Percentiles rank a stretch among this genome's conserved stretches.
These are phyloP conservation scores for Lenzites betulinus DNA, from an alignment of 768 basidiomycete genomes.

Conservation along the genomic window DNA sequence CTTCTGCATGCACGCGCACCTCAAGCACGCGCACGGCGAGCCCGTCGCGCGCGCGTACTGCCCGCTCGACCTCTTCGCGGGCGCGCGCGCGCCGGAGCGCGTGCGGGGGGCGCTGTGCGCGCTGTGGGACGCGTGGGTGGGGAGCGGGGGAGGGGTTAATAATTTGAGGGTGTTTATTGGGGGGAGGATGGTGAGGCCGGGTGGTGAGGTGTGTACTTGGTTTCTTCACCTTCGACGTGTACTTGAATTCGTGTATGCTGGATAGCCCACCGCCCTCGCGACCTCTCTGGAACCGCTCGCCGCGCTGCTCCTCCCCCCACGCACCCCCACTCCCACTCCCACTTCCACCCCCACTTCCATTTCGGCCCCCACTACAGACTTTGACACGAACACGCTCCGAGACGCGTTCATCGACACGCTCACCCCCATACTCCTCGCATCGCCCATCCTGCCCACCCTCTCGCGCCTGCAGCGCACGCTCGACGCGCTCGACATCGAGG, in stretches of 20 bases:
- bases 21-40: conserved; percentile 46
- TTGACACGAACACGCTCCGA: conserved; percentile 44
- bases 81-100: conserved; percentile 66
- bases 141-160: conserved; percentile 66
- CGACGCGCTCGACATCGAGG: conserved; percentile 86
- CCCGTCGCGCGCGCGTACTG: conserved; percentile 60
- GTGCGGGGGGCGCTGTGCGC: conserved; percentile 61
- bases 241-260: not conserved
- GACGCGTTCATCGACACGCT: conserved; percentile 54
- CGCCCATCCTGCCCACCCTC: conserved; percentile 55
- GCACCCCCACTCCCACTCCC: not conserved
- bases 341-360: conserved; percentile 7
- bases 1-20: conserved; percentile 85
- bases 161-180: conserved; percentile 80
- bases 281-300: conserved; percentile 25
- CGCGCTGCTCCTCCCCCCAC: conserved; percentile 15
- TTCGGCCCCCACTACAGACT: not conserved
- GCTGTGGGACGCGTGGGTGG: conserved; percentile 75
- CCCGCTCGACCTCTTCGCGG: conserved; percentile 89
- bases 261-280: not conserved
- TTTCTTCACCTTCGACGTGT: not conserved
- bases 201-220: conserved; percentile 36
- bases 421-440: conserved; percentile 48
- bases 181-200: conserved; percentile 61
- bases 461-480: conserved; percentile 70